Evolutionary conservation across 2,329 filamentous ascomycete species (phyloP), one percentile per base, ranked within the genome.

Genomic region (Saccharata proteae): DNA sequence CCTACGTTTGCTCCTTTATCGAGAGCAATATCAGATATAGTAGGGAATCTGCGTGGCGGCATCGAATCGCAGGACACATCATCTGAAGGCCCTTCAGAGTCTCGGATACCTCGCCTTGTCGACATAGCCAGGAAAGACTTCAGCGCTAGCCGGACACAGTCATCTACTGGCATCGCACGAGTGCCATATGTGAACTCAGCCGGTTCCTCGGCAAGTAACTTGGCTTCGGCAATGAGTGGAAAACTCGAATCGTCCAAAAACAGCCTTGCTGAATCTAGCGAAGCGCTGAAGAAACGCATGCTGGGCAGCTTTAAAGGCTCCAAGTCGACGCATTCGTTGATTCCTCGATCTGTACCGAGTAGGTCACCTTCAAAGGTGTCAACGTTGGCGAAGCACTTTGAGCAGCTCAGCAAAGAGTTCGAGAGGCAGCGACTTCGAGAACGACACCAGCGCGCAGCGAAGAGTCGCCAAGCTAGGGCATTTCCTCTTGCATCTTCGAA

Each of bases 361-460:
- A 81, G 70, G 43, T 77, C 75, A 41, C 70, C 77, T 31, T 74
- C 81, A 3, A 82, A 80, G 45, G 90, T 98, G 3, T 92, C 85
- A 6, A 85, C 78, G n/a, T 66, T 98, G 29, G 84, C 90, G 12
- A 83, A 83, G 44, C 90, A 96, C 52, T 96, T 98, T 49, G 92
- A 98, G 55, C 86, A 96, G 53, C 67, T 98, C 35, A 94, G 85
- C 44, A 78, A 86, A 15, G 92, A 98, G 49, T 98, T 98, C 43
- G 85, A 94, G 49, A 93, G 88, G 46, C 88, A 98, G 57, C 74
- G 90, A 26, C 72, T 92, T 43, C 78, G 81, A 29, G 88, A 96
- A 52, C 74, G 82, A 41, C 79, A 78, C 45, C 80, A 85, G 51
- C 67, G 83, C 37, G 81, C 83, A 16, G 80, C 82, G 26, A 84